Base-by-base conservation (phyloP, 768 basidiomycete genomes). In the Cystofilobasidium capitatum region DNA sequence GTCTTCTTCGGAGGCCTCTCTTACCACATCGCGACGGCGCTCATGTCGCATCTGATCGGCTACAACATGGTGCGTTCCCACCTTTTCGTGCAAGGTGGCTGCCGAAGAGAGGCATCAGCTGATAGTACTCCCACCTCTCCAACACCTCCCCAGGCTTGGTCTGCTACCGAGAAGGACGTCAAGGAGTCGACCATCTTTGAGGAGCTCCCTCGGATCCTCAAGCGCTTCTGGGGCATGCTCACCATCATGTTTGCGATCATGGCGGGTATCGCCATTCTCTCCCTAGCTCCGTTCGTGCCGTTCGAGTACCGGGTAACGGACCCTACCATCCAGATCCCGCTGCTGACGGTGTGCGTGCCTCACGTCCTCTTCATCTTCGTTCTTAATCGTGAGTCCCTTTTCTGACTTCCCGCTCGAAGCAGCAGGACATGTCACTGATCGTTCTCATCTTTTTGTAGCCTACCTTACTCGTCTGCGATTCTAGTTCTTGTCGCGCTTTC, bases 331-430 rank as follows among this genome's bases (percentile, higher is more conserved):
- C 22, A 24, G n/a, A 51, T 51, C 49, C 49, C 49, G 22, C 49
- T 51, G n/a, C 49, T 51, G 24, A 26, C 24, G 24, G 24, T 29
- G 10, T n/a, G 24, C 2, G 12, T 54, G 3, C 51, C 49, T 22
- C 75, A 76, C 69, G 57, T 77, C 12, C 70, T 77, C 24, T 76
- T 70, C 61, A 90, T 89, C 82, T 86, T 92, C 64, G 85, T 89
- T n/a, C 82, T 92, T 47, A 92, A 92, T 71, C 91, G n/a, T n/a
- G n/a, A n/a, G n/a, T n/a, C n/a, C n/a, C n/a, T n/a, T n/a, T n/a
- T n/a, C n/a, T n/a, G n/a, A n/a, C n/a, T n/a, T n/a, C n/a, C n/a
- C n/a, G n/a, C n/a, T n/a, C n/a, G n/a, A n/a, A n/a, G n/a, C n/a
- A n/a, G n/a, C n/a, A n/a, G n/a, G n/a, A n/a, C n/a, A n/a, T n/a